Evolutionary conservation across 2,329 filamentous ascomycete species (phyloP).

Genomic region (Rutstroemia sp.): DNA sequence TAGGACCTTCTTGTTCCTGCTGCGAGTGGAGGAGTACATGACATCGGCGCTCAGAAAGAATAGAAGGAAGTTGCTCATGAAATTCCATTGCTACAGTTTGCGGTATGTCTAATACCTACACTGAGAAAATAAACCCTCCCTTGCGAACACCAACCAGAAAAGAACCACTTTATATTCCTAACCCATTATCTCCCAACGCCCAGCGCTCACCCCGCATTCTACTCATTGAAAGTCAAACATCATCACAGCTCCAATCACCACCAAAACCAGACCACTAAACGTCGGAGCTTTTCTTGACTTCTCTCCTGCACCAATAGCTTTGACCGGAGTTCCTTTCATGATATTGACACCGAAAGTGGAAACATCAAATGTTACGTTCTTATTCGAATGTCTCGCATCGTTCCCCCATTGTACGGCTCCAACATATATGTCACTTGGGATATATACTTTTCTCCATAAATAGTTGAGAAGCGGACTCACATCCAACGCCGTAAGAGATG

Average conservation of each 20-base stretch:
- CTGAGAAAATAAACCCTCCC: too few species aligned
- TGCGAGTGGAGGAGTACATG: too few species aligned
- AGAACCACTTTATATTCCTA: too few species aligned
- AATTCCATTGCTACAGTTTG: too few species aligned
- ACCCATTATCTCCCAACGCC: too few species aligned
- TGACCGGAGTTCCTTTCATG: not conserved
- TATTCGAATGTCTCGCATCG: not conserved
- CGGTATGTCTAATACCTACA: too few species aligned
- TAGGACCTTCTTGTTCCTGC: too few species aligned
- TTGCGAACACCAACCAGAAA: too few species aligned
- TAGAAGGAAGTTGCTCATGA: too few species aligned
- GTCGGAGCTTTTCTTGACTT: not conserved
- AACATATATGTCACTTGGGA: not conserved
- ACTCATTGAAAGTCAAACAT: not conserved
- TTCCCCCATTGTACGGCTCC: constrained; percentile 3
- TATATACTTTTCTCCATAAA: not conserved
- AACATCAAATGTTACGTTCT: not conserved
- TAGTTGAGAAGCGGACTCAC: not conserved
- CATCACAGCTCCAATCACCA: not conserved
- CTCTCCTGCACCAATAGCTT: not conserved
- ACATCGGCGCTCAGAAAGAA: too few species aligned
- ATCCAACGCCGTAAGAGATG: not conserved
- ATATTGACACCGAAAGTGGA: not conserved
- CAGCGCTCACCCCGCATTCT: too few species aligned
- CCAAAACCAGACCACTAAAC: not conserved